Conservation (phyloP, 768 basidiomycete species). For the Myochromella boudieri region DNA sequence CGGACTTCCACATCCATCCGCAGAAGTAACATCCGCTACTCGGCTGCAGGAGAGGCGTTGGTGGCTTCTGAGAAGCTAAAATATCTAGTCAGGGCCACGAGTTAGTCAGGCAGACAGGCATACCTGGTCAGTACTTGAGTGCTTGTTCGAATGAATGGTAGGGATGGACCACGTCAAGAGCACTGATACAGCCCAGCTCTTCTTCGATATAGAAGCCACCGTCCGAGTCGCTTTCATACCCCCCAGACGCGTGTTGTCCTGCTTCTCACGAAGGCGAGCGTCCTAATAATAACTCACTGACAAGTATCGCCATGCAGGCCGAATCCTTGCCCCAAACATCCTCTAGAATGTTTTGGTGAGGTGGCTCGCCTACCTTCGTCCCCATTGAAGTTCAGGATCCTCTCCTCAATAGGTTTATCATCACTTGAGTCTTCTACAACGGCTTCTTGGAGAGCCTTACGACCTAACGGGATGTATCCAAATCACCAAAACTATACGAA, state of each 20-base stretch:
- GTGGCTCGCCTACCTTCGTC: conserved; percentile 52
- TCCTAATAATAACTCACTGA: conserved; percentile 65
- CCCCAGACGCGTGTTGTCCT: conserved; percentile 56
- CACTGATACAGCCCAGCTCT: conserved; percentile 84
- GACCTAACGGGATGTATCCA: conserved; percentile 36
- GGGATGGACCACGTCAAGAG: conserved; percentile 76
- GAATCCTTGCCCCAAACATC: conserved; percentile 93
- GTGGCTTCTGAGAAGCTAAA: conserved; percentile 73
- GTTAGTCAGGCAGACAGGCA: conserved; percentile 22
- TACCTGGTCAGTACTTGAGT: conserved; percentile 78
- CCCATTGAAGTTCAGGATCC: conserved; percentile 60
- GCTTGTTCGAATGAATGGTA: conserved; percentile 80
- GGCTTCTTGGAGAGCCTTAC: conserved; percentile 60
- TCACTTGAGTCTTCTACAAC: conserved; percentile 36
- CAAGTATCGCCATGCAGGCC: conserved; percentile 83
- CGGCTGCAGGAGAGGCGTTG: conserved; percentile 68
- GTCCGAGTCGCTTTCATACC: conserved; percentile 46
- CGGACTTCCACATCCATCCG: too few species aligned
- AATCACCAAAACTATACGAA: neutral
- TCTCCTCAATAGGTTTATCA: conserved; percentile 53
- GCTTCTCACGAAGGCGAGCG: conserved; percentile 67
- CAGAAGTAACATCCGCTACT: conserved; percentile 81
- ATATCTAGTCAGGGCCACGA: conserved; percentile 7
- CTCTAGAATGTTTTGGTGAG: conserved; percentile 38
- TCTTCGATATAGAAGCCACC: conserved; percentile 69